Evolutionary conservation across 129 eudicot species (phyloP), one percentile per base, ranked within the genome.

Genomic region (Mikania micrantha): DNA sequence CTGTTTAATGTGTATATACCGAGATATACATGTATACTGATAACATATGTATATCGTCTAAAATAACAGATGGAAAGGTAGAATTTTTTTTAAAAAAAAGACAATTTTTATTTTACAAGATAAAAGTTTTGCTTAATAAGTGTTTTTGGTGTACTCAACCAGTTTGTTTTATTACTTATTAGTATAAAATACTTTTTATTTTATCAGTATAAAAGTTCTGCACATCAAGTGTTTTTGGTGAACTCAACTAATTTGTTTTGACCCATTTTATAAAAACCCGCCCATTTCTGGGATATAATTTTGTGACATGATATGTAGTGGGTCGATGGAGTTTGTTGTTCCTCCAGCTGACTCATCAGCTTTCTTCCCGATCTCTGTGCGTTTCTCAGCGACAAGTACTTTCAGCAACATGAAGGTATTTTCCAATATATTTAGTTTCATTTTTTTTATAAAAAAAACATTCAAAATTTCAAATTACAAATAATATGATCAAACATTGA

Each of bases 301-400:
- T 49, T 22, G 64, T 66, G 36, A 28, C 54, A 52, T 73, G 36
- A 29, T 59, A 66, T 60, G 89, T 87, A 94, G 99, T 60, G 99
- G 99, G 22, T 77, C 94, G 4, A 62, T 94, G 97, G 99, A 94
- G 80, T 94, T 94, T 65, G 97, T 94, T 36, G 95, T 94, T 52
- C 97, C 99, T 71, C 84, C 97, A 3, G 84, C 95, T 45, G 96
- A 90, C 67, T 65, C 90, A 28, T 87, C 99, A 9, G 83, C 74
- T 34, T 91, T 94, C 69, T 94, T 89, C 84, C 99, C 99, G 10
- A 90, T 94, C 31, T 87, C 97, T 15, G 99, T 90, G 70, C 87
- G 94, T 20, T 90, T 94, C 77, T 73, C 91, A 9, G 91, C 99
- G 44, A 70, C 97, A 57, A 85, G 69, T 49, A 94, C 97, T 29